Evolutionary conservation across 768 basidiomycete species (phyloP).

Genomic region (Austroboletus eburneus): DNA sequence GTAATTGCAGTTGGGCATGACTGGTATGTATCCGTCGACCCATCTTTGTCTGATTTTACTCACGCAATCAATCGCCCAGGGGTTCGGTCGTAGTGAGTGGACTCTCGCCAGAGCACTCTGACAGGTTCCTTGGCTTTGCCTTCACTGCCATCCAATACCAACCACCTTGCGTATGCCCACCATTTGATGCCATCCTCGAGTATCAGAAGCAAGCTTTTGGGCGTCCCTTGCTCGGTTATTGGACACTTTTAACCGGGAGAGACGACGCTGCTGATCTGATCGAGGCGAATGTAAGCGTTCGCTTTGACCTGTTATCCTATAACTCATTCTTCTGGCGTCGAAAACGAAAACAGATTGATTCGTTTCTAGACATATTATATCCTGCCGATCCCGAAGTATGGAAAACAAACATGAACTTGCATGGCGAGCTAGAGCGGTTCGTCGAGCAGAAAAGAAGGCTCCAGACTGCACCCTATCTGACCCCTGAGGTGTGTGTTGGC

Average conservation of each 20-base stretch:
- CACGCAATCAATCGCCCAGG: constrained; percentile 28
- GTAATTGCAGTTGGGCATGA: constrained; percentile 39
- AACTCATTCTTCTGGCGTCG: not conserved
- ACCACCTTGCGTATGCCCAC: constrained; percentile 23
- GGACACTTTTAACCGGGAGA: constrained; percentile 34
- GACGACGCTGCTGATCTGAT: constrained; percentile 31
- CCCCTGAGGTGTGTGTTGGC: constrained; percentile 27
- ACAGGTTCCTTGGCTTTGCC: constrained; percentile 38
- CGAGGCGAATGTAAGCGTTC: constrained; percentile 28
- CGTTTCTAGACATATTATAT: constrained; percentile 35
- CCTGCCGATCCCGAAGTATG: constrained; percentile 32
- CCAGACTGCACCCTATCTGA: constrained; percentile 30
- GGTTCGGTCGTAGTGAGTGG: constrained; percentile 32
- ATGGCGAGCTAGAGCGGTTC: constrained; percentile 33
- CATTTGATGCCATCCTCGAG: constrained; percentile 26
- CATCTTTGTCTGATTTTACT: not conserved
- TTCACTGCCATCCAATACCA: constrained; percentile 35
- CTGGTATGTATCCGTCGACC: constrained; percentile 28
- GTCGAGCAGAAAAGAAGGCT: constrained; percentile 20
- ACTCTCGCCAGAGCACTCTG: constrained; percentile 35
- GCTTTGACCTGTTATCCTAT: too few species aligned
- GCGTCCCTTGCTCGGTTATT: constrained; percentile 41
- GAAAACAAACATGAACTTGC: constrained; percentile 33
- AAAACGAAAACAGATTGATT: constrained; percentile 31
- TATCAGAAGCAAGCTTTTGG: constrained; percentile 27